Evolutionary conservation across 176 grass and related monocot genomes (phyloP).

Genomic region (Phoenix roebelenii): DNA sequence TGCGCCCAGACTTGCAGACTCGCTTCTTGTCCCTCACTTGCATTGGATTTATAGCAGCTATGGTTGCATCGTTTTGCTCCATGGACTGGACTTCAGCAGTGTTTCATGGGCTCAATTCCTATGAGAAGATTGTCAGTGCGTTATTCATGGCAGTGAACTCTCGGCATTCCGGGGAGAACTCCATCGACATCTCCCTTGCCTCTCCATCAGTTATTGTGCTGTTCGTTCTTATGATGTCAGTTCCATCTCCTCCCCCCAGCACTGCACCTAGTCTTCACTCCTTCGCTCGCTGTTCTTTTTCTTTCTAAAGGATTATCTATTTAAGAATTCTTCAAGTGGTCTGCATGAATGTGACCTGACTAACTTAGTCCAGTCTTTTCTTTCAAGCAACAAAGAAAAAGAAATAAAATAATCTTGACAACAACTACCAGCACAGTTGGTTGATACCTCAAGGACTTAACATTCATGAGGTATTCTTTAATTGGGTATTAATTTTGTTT

Average conservation of each 20-base stretch:
- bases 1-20: slow-evolving; percentile 15
- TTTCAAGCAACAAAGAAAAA: no score
- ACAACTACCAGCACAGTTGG: no score
- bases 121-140: slow-evolving; percentile 43
- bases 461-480: no score
- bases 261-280: no score
- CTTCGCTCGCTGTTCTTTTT: no score
- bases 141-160: slow-evolving; percentile 55
- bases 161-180: slow-evolving; percentile 66
- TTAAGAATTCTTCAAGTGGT: no score
- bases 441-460: no score
- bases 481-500: no score
- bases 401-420: no score
- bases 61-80: slow-evolving; percentile 26
- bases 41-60: slow-evolving; percentile 1
- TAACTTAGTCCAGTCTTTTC: no score
- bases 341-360: no score
- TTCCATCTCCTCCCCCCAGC: background rate
- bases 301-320: background rate
- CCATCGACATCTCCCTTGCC: slow-evolving; percentile 51
- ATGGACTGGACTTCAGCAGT: slow-evolving; percentile 52
- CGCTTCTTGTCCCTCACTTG: slow-evolving; percentile 25
- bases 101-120: slow-evolving; percentile 36
- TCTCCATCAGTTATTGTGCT: slow-evolving; percentile 48
- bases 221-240: slow-evolving; percentile 57